Percentiles rank a stretch among this genome's conserved stretches.
phyloP scores from a whole-genome alignment of 345 rosid genomes.

The Gossypioides kirkii region DNA sequence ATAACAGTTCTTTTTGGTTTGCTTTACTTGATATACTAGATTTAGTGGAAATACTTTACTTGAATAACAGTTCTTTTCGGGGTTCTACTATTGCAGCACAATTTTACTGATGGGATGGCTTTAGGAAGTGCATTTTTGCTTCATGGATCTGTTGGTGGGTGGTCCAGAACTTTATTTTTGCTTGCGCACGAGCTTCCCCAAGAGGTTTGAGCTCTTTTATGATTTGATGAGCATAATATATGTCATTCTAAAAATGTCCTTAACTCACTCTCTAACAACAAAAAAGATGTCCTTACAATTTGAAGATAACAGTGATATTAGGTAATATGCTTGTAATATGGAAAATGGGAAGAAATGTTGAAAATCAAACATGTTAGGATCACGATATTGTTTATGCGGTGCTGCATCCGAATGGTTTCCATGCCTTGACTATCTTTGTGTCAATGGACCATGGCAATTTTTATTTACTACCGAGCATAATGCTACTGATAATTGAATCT shows the following conservation, averaged over 20 bases:
- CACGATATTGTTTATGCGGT: not conserved
- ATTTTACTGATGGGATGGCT: conserved; percentile 97
- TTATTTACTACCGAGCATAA: not conserved
- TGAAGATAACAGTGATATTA: not conserved
- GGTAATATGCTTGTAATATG: not conserved
- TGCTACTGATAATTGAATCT: not conserved
- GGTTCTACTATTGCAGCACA: conserved; percentile 59
- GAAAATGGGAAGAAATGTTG: not conserved
- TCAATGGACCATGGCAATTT: not conserved
- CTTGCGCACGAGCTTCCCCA: conserved; percentile 99
- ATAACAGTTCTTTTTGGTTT: not conserved
- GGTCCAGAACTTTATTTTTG: conserved; percentile 97
- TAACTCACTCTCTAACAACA: not conserved
- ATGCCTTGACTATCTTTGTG: not conserved
- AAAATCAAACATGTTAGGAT: not conserved
- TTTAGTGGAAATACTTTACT: conserved; percentile 4
- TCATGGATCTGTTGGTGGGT: conserved; percentile 97
- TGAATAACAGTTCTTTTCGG: not conserved
- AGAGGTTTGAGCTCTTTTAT: conserved; percentile 53
- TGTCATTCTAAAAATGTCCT: not conserved
- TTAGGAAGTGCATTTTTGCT: conserved; percentile 96
- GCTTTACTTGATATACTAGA: not conserved
- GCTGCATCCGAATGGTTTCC: not conserved
- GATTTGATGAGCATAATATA: not conserved
- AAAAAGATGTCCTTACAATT: not conserved